Evolutionary conservation across 2,329 filamentous ascomycete genomes (phyloP).

Genomic region (Neurospora sp.): DNA sequence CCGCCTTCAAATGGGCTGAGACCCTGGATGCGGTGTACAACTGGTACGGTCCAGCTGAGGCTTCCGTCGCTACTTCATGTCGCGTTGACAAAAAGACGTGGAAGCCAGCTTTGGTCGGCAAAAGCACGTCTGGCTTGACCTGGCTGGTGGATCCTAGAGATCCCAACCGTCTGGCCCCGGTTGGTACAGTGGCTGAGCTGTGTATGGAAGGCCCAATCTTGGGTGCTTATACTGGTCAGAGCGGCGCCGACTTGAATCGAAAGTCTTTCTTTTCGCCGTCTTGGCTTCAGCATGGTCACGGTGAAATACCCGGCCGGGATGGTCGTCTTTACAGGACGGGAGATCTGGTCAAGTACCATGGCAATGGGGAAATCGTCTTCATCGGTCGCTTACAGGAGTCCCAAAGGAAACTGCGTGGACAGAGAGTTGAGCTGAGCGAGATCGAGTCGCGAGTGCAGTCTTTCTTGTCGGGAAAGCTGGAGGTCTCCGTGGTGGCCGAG

Average conservation of each 20-base stretch:
- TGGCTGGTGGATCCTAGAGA: slow-evolving; percentile 43
- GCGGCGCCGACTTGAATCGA: slow-evolving; percentile 46
- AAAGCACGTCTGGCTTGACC: slow-evolving; percentile 14
- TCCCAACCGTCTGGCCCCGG: slow-evolving; percentile 35
- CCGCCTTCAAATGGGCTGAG: slow-evolving; percentile 14
- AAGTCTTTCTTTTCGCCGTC: slow-evolving; percentile 41
- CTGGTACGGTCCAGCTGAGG: slow-evolving; percentile 20
- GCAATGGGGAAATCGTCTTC: slow-evolving; percentile 43
- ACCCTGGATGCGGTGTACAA: slow-evolving; percentile 17
- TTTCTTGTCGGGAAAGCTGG: slow-evolving; percentile 32
- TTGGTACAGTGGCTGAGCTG: too few relatives aligned
- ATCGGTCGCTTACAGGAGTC: slow-evolving; percentile 52
- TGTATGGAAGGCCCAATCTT: slow-evolving; percentile 43
- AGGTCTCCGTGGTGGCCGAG: slow-evolving; percentile 32
- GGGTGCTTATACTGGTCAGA: slow-evolving; percentile 54
- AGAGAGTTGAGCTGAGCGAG: slow-evolving; percentile 50
- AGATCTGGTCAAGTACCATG: slow-evolving; percentile 45
- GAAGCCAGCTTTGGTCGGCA: slow-evolving; percentile 15
- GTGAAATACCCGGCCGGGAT: slow-evolving; percentile 23
- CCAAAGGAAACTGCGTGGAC: slow-evolving; percentile 61
- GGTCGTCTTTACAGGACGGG: slow-evolving; percentile 46
- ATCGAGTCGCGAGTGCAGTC: slow-evolving; percentile 40
- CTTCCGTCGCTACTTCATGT: slow-evolving; percentile 7
- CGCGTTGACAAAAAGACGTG: slow-evolving; percentile 16
- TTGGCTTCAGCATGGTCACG: slow-evolving; percentile 11